Conservation (phyloP, 768 basidiomycete species). For the Russula emetica region DNA sequence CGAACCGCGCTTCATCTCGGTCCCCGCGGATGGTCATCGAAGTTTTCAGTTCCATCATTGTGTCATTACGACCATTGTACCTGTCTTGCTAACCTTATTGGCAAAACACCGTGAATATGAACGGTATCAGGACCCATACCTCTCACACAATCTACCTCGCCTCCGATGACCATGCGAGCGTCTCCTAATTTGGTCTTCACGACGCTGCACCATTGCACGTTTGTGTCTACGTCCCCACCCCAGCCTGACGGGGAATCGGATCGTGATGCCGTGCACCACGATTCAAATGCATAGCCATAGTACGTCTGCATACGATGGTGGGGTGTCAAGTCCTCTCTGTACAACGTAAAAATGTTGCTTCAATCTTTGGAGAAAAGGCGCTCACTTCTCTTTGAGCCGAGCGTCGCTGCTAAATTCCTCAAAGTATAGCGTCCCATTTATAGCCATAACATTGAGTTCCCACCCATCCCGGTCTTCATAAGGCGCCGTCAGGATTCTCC, state of each 20-base stretch:
- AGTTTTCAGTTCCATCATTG: slow-evolving; percentile 84
- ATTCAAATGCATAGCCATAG: slow-evolving; percentile 87
- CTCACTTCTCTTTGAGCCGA: slow-evolving; percentile 62
- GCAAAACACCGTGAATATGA: not conserved
- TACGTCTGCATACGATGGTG: slow-evolving; percentile 64
- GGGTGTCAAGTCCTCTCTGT: slow-evolving; percentile 62
- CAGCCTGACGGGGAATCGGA: slow-evolving; percentile 44
- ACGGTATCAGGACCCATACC: slow-evolving; percentile 41
- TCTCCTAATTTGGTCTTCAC: slow-evolving; percentile 80
- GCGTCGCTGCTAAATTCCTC: slow-evolving; percentile 66
- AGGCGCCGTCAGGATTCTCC: slow-evolving; percentile 73
- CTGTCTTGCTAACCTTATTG: slow-evolving; percentile 40
- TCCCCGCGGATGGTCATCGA: slow-evolving; percentile 63
- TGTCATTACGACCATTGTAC: slow-evolving; percentile 58
- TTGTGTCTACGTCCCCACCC: slow-evolving; percentile 82
- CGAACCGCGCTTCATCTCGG: slow-evolving; percentile 68
- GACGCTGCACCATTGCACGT: slow-evolving; percentile 87
- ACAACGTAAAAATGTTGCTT: not conserved
- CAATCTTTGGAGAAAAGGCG: not conserved
- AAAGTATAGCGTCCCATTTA: slow-evolving; percentile 66
- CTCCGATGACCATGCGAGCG: slow-evolving; percentile 71
- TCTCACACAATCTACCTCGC: slow-evolving; percentile 87
- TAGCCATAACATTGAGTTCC: slow-evolving; percentile 79
- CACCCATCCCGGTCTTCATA: slow-evolving; percentile 78
- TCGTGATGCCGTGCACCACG: slow-evolving; percentile 63